Conservation (phyloP, 2,329 filamentous ascomycete species). For the Ceratocystis ficicola region DNA sequence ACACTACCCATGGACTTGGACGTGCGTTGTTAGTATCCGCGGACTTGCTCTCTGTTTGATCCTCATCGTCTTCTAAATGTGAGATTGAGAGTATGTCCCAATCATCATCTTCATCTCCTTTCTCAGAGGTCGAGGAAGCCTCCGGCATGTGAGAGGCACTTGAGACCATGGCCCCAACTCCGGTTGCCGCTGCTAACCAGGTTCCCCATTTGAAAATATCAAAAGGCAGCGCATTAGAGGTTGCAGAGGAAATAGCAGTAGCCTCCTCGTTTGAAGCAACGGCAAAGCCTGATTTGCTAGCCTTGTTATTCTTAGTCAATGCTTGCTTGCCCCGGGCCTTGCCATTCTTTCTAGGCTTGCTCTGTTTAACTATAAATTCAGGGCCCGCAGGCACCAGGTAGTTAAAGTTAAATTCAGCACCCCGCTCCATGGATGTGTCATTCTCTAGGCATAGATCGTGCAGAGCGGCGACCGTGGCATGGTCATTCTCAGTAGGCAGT, state of each 20-base stretch:
- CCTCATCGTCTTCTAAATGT: not conserved
- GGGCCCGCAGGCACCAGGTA: slow-evolving; percentile 12
- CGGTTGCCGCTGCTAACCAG: not conserved
- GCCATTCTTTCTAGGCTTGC: slow-evolving; percentile 15
- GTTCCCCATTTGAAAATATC: slow-evolving; percentile 4
- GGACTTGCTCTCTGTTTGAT: not conserved
- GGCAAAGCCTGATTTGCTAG: not conserved
- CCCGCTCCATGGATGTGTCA: slow-evolving; percentile 17
- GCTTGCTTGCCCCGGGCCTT: slow-evolving; percentile 4
- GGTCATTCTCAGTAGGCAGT: not conserved
- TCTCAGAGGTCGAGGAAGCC: not conserved
- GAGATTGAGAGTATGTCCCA: slow-evolving; percentile 14
- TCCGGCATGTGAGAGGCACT: not conserved
- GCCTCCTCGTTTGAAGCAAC: not conserved
- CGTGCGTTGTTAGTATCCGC: not conserved
- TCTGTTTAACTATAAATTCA: slow-evolving; percentile 13
- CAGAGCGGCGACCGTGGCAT: not conserved
- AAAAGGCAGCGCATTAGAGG: not conserved
- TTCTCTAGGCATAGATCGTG: slow-evolving; percentile 6
- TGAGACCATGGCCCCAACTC: not conserved
- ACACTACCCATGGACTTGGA: slow-evolving; percentile 11
- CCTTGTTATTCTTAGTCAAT: not conserved
- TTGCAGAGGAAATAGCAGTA: not conserved
- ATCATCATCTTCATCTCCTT: slow-evolving; percentile 9
- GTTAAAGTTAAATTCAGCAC: slow-evolving; percentile 18